Evolutionary conservation across 208 protist species (phyloP), one percentile per base, ranked within the genome.

Genomic region (Leishmania guyanensis): DNA sequence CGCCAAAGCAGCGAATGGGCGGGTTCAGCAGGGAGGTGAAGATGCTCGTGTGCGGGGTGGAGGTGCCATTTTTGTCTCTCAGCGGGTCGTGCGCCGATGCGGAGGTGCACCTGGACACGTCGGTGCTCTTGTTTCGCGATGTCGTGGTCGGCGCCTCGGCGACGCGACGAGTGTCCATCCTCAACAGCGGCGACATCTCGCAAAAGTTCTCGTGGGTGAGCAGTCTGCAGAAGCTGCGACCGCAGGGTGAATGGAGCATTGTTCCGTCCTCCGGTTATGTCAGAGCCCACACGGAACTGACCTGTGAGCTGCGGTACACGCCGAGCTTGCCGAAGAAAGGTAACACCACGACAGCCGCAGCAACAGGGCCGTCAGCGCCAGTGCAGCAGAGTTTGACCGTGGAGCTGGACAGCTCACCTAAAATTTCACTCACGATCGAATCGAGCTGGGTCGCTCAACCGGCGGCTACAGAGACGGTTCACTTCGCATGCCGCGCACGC

Each of bases 101-200:
- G 2, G 98, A 99, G 88, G 90, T 99, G 36, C 96, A 99, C 83
- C 89, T 99, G 20, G 98, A 99, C 87, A 92, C 88, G 46, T 87
- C 91, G 51, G 89, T 84, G 72, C 74, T 99, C 12, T 79, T 90
- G 29, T 99, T 99, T 89, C 93, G 94, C 62, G 90, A 98, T 78
- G 94, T 99, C 39, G 96, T 99, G 12, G 74, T 94, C 62, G 92
- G 96, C 60, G 89, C 93, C 43, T 84, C 89, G 0, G 80, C 94
- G 17, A 94, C 90, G 39, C 86, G 92, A 3, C 86, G 88, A 17
- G 84, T 99, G 58, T 84, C 97, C 51, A 93, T 99, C 58, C 92
- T 99, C 83, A 99, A 99, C 89, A 98, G 93, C 75, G 98, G 98
- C 62, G 98, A 99, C 86, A 91, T 99, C 50, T 90, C 94, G 20